These are phyloP conservation scores for Cyanodermella asteris DNA, from an alignment of 2,329 filamentous ascomycete species.

Conservation along the genomic window DNA sequence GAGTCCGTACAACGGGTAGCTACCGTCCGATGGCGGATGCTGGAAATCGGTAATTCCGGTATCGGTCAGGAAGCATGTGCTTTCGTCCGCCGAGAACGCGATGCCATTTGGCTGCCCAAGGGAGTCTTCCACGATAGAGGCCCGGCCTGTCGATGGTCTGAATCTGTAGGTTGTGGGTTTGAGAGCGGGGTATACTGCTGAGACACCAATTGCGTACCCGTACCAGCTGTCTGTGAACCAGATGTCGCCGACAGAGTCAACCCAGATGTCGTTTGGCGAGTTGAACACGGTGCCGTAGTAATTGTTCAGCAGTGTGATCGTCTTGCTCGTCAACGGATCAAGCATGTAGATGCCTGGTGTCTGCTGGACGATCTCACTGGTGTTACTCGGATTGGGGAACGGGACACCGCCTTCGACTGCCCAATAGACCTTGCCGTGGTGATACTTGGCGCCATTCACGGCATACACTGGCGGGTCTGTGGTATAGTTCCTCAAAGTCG, in stretches of 20 bases:
- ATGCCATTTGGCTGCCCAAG: conserved; percentile 23
- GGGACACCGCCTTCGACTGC: neutral
- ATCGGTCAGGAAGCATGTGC: conserved; percentile 21
- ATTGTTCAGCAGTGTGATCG: conserved; percentile 10
- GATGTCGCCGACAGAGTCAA: conserved; percentile 19
- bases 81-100: conserved; percentile 17
- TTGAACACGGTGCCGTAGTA: conserved; percentile 27
- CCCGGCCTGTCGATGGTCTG: conserved; percentile 17
- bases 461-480: neutral
- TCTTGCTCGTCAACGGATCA: conserved; percentile 8
- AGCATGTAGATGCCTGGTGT: conserved; percentile 10
- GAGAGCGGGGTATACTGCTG: conserved; percentile 19
- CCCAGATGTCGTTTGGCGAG: conserved; percentile 22
- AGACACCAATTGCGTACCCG: conserved; percentile 24
- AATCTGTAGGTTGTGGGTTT: conserved; percentile 29
- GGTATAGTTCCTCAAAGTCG: neutral
- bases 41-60: no score
- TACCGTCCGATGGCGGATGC: no score
- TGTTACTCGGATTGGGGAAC: neutral
- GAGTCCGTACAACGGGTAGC: no score
- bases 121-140: conserved; percentile 26
- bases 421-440: neutral
- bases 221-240: conserved; percentile 30
- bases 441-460: neutral
- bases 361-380: neutral